phyloP scores from a whole-genome alignment of 1,139 yeast species.

The Geotrichum reessii region DNA sequence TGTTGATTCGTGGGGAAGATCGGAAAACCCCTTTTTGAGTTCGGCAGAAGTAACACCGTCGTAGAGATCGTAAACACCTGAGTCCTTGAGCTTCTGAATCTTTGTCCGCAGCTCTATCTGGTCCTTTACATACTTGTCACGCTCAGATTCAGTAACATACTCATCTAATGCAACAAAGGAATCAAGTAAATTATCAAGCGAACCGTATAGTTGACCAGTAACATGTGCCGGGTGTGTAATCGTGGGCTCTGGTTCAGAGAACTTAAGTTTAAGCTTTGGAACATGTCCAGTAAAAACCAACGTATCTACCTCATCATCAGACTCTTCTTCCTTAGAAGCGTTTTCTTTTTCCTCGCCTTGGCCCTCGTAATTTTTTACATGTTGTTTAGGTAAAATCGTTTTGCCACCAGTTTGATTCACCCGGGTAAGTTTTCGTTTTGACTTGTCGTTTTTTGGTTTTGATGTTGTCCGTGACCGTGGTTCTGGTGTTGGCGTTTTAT shows the following conservation, averaged over 20 bases:
- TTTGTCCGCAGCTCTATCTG: conserved; percentile 42
- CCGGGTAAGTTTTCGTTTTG: background rate
- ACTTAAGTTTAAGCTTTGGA: conserved; percentile 34
- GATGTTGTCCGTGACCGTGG: conserved; percentile 1
- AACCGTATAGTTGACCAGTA: conserved; percentile 22
- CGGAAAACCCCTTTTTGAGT: conserved; percentile 36
- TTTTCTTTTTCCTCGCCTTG: background rate
- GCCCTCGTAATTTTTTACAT: background rate
- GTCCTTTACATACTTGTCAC: conserved; percentile 44
- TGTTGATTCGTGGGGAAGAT: conserved; percentile 45
- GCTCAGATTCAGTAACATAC: conserved; percentile 44
- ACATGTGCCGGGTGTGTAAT: conserved; percentile 74
- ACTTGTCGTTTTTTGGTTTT: background rate
- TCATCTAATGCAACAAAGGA: conserved; percentile 58
- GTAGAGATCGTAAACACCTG: conserved; percentile 39
- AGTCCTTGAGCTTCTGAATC: conserved; percentile 51
- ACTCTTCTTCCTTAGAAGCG: background rate
- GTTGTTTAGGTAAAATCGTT: background rate
- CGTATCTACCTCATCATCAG: background rate
- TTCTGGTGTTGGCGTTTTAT: conserved; percentile 11
- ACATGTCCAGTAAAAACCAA: background rate
- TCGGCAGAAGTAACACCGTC: conserved; percentile 42
- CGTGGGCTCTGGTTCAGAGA: conserved; percentile 51
- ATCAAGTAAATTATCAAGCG: conserved; percentile 42
- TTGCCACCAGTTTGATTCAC: background rate